These are phyloP conservation scores for Fragilariopsis cylindrus DNA, from an alignment of 108 stramenopile genomes.

Conservation along the genomic window DNA sequence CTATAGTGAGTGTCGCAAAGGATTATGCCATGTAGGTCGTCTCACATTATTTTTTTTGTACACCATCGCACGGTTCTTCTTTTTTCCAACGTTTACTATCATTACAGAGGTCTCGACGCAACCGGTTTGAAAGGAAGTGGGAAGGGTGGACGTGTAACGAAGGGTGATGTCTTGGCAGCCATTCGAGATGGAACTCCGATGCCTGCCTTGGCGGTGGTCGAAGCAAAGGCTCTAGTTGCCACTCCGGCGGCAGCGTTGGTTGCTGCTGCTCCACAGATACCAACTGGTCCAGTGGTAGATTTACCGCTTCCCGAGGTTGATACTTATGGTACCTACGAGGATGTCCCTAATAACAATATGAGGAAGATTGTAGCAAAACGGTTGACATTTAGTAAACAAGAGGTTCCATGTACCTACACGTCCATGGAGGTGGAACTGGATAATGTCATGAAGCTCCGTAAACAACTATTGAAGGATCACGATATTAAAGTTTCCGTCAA, in stretches of 20 bases:
- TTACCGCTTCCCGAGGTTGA: constrained; percentile 34
- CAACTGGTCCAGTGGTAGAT: constrained; percentile 39
- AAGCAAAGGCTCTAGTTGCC: neutral
- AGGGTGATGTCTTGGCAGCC: constrained; percentile 89
- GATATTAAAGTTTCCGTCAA: constrained; percentile 81
- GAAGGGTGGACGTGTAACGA: constrained; percentile 89
- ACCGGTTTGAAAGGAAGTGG: constrained; percentile 75
- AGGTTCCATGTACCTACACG: constrained; percentile 98
- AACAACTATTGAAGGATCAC: constrained; percentile 60
- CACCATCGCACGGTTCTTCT: too few relatives aligned
- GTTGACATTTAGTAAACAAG: constrained; percentile 81
- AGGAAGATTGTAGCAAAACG: constrained; percentile 63
- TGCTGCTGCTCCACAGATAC: constrained; percentile 31
- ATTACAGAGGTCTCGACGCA: constrained; percentile 67
- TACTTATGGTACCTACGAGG: constrained; percentile 61
- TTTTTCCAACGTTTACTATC: neutral
- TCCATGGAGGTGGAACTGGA: constrained; percentile 90
- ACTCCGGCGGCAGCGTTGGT: constrained; percentile 1
- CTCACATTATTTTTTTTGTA: neutral
- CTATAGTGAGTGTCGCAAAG: neutral
- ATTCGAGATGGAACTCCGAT: constrained; percentile 50
- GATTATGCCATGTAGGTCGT: neutral
- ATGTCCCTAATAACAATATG: constrained; percentile 61
- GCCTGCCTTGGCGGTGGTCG: constrained; percentile 37
- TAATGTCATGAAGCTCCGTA: constrained; percentile 77